Percentiles rank a stretch among this genome's conserved stretches.
Evolutionary conservation across 192 early-diverging fungal genomes (phyloP).

Genomic region (Rhizoclosmatium sp.): DNA sequence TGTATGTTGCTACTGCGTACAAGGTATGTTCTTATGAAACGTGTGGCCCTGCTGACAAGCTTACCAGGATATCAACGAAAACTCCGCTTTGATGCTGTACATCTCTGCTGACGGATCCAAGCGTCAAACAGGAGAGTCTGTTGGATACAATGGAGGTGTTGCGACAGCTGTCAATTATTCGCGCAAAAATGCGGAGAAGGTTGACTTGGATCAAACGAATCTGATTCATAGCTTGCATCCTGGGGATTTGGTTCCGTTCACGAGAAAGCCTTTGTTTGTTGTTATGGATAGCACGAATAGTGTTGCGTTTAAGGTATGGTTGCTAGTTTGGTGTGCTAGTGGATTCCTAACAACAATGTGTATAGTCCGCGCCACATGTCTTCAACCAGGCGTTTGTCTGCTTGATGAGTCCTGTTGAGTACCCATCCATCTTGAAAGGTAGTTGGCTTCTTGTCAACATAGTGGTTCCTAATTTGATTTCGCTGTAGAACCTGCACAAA

Average conservation of each 20-base stretch:
- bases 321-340: not conserved
- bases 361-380: constrained; percentile 77
- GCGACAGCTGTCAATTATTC: constrained; percentile 69
- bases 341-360: not conserved
- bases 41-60: not conserved
- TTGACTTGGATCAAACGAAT: constrained; percentile 55
- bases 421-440: constrained; percentile 85
- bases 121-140: constrained; percentile 11
- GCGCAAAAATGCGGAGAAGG: constrained; percentile 69
- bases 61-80: constrained; percentile 81
- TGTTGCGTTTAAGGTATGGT: constrained; percentile 76
- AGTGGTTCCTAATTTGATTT: not conserved
- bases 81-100: constrained; percentile 87
- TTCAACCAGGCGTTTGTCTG: constrained; percentile 89
- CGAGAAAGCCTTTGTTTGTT: constrained; percentile 92
- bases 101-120: constrained; percentile 88
- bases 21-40: constrained; percentile 60
- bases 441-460: constrained; percentile 20
- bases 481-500: constrained; percentile 62
- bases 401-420: constrained; percentile 88
- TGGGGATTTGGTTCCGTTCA: constrained; percentile 90
- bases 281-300: constrained; percentile 94
- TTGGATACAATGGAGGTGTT: constrained; percentile 78
- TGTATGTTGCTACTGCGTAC: constrained; percentile 92
- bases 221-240: constrained; percentile 87